phyloP scores from a whole-genome alignment of 1,284 basidiomycete species.

The Phlebopus sp. region DNA sequence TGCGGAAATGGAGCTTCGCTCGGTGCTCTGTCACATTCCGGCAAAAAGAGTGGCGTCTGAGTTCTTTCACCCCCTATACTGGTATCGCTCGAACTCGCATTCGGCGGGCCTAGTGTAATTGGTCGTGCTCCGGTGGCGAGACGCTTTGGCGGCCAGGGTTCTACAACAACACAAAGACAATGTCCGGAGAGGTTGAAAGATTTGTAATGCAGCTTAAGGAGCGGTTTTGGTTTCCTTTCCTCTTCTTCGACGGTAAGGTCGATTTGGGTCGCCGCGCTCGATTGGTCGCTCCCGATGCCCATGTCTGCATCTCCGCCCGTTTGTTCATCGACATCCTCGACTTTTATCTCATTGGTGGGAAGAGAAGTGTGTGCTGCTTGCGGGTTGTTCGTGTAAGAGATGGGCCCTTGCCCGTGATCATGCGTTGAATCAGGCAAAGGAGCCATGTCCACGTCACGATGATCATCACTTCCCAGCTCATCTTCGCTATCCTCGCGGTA shows the following conservation, averaged over 20 bases:
- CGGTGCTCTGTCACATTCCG: constrained; percentile 47
- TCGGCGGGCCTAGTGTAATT: constrained; percentile 27
- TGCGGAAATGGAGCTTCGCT: constrained; percentile 37
- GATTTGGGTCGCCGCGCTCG: constrained; percentile 8
- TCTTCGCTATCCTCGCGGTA: constrained; percentile 28
- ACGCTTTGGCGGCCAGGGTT: constrained; percentile 65
- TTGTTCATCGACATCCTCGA: constrained; percentile 5
- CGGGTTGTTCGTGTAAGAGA: background rate
- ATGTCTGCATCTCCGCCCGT: constrained; percentile 4
- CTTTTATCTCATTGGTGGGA: background rate
- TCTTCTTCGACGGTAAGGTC: constrained; percentile 43
- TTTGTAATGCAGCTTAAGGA: constrained; percentile 60
- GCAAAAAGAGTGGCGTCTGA: constrained; percentile 66
- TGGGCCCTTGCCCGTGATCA: background rate
- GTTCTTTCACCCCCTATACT: constrained; percentile 23
- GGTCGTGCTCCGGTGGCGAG: constrained; percentile 37
- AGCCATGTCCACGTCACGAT: constrained; percentile 22
- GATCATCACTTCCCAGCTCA: constrained; percentile 15
- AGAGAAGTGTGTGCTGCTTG: constrained; percentile 6
- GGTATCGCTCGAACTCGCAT: constrained; percentile 29
- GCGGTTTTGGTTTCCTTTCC: constrained; percentile 69
- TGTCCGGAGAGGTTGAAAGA: constrained; percentile 65
- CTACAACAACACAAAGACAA: constrained; percentile 74
- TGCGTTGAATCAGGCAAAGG: constrained; percentile 1
- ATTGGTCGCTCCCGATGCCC: constrained; percentile 4